phyloP scores from a whole-genome alignment of 495 filamentous ascomycete genomes.

The Pyrenopolyporus hunteri region DNA sequence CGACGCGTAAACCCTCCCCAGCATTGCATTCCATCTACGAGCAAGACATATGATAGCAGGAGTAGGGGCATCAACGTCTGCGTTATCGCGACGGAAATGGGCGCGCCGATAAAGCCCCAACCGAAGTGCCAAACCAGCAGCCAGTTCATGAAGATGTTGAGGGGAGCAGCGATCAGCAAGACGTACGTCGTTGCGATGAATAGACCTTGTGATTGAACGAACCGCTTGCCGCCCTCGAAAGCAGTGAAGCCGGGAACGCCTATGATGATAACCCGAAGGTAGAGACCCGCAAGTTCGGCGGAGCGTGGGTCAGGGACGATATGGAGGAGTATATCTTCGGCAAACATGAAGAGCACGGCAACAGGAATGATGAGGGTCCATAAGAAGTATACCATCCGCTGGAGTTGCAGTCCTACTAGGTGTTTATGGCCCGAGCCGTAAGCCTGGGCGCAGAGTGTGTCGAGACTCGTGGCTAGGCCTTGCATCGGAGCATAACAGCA shows the following conservation, averaged over 20 bases:
- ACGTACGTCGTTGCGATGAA: slow-evolving; percentile 72
- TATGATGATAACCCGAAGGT: slow-evolving; percentile 66
- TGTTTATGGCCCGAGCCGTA: slow-evolving; percentile 72
- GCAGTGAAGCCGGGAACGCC: slow-evolving; percentile 72
- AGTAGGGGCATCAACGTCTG: slow-evolving; percentile 80
- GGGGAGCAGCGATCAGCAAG: slow-evolving; percentile 67
- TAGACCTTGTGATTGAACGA: slow-evolving; percentile 73
- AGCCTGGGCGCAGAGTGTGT: slow-evolving; percentile 77
- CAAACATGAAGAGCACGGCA: slow-evolving; percentile 62
- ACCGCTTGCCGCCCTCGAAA: slow-evolving; percentile 75
- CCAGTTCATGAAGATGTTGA: slow-evolving; percentile 72
- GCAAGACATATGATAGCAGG: slow-evolving; percentile 76
- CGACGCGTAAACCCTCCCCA: slow-evolving; percentile 80
- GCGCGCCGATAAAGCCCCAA: slow-evolving; percentile 84
- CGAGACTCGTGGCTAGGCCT: slow-evolving; percentile 71
- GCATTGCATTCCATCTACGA: slow-evolving; percentile 77
- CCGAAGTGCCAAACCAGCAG: slow-evolving; percentile 72
- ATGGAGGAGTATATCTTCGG: slow-evolving; percentile 58
- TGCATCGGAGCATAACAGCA: slow-evolving; percentile 74
- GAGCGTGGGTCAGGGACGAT: slow-evolving; percentile 68
- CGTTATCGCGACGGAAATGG: slow-evolving; percentile 81
- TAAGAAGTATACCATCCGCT: slow-evolving; percentile 72
- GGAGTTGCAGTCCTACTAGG: slow-evolving; percentile 72
- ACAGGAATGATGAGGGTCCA: slow-evolving; percentile 68
- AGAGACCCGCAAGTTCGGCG: slow-evolving; percentile 68